Percentiles rank a stretch among this genome's conserved stretches.
Evolutionary conservation across 1,139 yeast genomes (phyloP).

Genomic region (Debaryomycetaceae sp.): DNA sequence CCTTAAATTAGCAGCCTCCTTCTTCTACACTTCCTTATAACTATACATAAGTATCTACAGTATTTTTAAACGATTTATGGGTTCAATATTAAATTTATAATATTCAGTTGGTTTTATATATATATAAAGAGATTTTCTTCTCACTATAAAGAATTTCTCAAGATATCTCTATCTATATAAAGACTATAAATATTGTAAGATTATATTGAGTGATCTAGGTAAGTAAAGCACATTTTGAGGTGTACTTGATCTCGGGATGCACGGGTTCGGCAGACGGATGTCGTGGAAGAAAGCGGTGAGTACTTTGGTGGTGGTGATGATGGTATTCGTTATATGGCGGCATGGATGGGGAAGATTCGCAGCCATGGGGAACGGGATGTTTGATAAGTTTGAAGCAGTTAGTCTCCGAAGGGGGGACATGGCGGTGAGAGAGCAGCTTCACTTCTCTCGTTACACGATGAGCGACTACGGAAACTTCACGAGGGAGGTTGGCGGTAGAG

Average conservation of each 20-base stretch:
- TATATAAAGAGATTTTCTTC: too few relatives aligned
- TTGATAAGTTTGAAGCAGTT: conserved; percentile 10
- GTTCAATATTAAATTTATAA: too few relatives aligned
- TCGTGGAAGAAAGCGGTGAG: neutral
- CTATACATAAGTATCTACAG: too few relatives aligned
- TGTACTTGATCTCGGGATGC: neutral
- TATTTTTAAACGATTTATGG: too few relatives aligned
- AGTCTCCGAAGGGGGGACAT: conserved; percentile 14
- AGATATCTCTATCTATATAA: too few relatives aligned
- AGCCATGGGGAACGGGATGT: neutral
- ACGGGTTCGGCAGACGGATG: neutral
- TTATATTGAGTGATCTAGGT: too few relatives aligned
- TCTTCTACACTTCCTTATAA: too few relatives aligned
- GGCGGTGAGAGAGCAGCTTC: conserved; percentile 19
- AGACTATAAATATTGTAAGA: too few relatives aligned
- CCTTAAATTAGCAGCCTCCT: too few relatives aligned
- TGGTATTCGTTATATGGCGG: neutral
- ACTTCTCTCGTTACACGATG: conserved; percentile 29
- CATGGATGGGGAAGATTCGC: neutral
- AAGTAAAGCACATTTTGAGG: too few relatives aligned
- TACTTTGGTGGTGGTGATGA: neutral
- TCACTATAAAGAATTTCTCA: too few relatives aligned
- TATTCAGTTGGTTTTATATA: too few relatives aligned
- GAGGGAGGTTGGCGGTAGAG: conserved; percentile 10
- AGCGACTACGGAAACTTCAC: conserved; percentile 21